Percentiles rank a stretch among this genome's conserved stretches.
These are phyloP conservation scores for Mucor mucedo DNA, from an alignment of 371 early-diverging fungal genomes.

Conservation along the genomic window DNA sequence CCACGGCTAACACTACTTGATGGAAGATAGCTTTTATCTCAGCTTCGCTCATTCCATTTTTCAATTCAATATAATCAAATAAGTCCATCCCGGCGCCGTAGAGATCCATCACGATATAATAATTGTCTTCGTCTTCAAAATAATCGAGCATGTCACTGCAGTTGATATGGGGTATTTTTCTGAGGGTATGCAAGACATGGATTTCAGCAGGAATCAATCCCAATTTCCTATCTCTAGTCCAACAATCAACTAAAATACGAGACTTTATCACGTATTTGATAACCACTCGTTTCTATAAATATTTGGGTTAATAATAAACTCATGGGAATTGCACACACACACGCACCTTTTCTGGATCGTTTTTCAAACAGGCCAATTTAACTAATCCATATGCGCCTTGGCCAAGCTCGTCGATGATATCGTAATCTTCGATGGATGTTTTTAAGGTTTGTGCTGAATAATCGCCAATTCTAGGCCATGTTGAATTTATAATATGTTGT, in stretches of 20 bases:
- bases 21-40: slow-evolving; percentile 65
- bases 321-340: neutral
- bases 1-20: slow-evolving; percentile 69
- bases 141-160: slow-evolving; percentile 67
- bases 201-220: slow-evolving; percentile 74
- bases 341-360: slow-evolving; percentile 49
- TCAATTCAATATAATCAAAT: slow-evolving; percentile 77
- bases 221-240: slow-evolving; percentile 64
- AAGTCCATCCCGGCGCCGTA: slow-evolving; percentile 74
- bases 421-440: slow-evolving; percentile 60
- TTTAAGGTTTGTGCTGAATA: slow-evolving; percentile 48
- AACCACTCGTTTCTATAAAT: slow-evolving; percentile 58
- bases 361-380: slow-evolving; percentile 50
- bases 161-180: slow-evolving; percentile 65
- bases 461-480: slow-evolving; percentile 22
- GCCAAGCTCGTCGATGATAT: slow-evolving; percentile 67
- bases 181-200: slow-evolving; percentile 68
- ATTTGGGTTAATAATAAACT: neutral
- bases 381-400: slow-evolving; percentile 79
- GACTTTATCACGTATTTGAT: slow-evolving; percentile 79
- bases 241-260: slow-evolving; percentile 70
- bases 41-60: slow-evolving; percentile 53
- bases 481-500: slow-evolving; percentile 1
- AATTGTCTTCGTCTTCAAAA: slow-evolving; percentile 72
- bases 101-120: slow-evolving; percentile 69